A percentile compares a stretch with the other conserved stretches of the same genome.
phyloP scores from a whole-genome alignment of 2,329 filamentous ascomycete species.

The Cladosporium sp. region DNA sequence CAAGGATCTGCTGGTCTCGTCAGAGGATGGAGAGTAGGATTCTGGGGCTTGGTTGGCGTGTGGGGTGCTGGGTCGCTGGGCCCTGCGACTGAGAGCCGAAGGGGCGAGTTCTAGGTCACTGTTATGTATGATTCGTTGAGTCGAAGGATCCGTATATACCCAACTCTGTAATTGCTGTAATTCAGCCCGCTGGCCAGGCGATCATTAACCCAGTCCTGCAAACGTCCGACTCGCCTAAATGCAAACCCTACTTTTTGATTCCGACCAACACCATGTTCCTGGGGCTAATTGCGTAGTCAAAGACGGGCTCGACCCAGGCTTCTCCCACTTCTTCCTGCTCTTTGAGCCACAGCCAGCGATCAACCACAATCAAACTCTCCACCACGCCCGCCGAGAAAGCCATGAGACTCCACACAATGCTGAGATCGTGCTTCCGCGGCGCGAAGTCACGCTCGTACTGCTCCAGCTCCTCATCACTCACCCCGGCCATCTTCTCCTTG shows the following conservation, averaged over 20 bases:
- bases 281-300: conserved; percentile 80
- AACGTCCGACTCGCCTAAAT: too few relatives aligned
- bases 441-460: conserved; percentile 61
- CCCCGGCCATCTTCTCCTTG: conserved; percentile 55
- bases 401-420: conserved; percentile 90
- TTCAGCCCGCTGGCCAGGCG: not conserved
- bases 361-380: conserved; percentile 82
- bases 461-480: conserved; percentile 71
- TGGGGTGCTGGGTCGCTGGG: conserved; percentile 64
- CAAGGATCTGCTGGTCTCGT: conserved; percentile 65
- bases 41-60: conserved; percentile 69
- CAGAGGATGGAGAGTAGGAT: conserved; percentile 70
- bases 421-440: conserved; percentile 70
- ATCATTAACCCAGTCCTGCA: too few relatives aligned
- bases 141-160: conserved; percentile 7
- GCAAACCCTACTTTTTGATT: conserved; percentile 53
- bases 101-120: conserved; percentile 27
- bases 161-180: conserved; percentile 8
- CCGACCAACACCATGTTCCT: conserved; percentile 91
- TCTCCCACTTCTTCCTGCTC: conserved; percentile 67
- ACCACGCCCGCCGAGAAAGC: conserved; percentile 86
- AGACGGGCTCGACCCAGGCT: conserved; percentile 89
- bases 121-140: not conserved
- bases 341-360: conserved; percentile 79
- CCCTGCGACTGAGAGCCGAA: conserved; percentile 51